These are phyloP conservation scores for Erythrophleum ivorense DNA, from an alignment of 331 rosid genomes.

Conservation along the genomic window DNA sequence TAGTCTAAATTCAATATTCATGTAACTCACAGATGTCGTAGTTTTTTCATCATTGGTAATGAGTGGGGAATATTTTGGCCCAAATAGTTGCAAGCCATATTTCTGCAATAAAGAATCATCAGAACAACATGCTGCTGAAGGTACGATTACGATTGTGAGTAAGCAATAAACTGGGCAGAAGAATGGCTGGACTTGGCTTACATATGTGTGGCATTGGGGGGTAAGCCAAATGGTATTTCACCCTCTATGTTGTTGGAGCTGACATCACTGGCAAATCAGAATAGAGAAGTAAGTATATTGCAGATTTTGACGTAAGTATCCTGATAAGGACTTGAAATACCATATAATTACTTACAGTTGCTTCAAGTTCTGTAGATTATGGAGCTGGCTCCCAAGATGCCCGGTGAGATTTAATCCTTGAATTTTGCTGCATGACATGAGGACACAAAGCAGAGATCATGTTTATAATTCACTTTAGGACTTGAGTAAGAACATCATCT, in stretches of 20 bases:
- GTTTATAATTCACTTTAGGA: conserved; percentile 15
- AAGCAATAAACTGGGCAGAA: conserved; percentile 14
- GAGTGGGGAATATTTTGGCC: conserved; percentile 57
- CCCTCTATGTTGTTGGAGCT: conserved; percentile 74
- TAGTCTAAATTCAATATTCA: conserved; percentile 20
- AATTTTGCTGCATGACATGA: conserved; percentile 62
- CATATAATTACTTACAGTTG: conserved; percentile 60
- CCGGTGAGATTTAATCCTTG: conserved; percentile 81
- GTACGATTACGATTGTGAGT: not conserved
- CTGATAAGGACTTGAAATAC: not conserved
- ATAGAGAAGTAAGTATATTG: conserved; percentile 24
- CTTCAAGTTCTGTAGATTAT: conserved; percentile 69
- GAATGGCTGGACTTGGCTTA: conserved; percentile 41
- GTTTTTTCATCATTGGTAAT: conserved; percentile 64
- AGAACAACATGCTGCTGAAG: conserved; percentile 26
- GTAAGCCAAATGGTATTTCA: conserved; percentile 63
- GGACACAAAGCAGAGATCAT: conserved; percentile 5
- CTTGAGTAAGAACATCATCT: not conserved
- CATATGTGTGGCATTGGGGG: conserved; percentile 76
- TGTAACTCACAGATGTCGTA: conserved; percentile 55
- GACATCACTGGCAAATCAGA: conserved; percentile 65
- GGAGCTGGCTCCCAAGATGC: conserved; percentile 63
- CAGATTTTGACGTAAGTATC: conserved; percentile 5
- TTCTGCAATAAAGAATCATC: conserved; percentile 52
- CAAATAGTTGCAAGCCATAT: conserved; percentile 59